A percentile compares a stretch with the other conserved stretches of the same genome.
Evolutionary conservation across 1,284 basidiomycete genomes (phyloP).

Genomic region (Tetrapyrgos nigripes): DNA sequence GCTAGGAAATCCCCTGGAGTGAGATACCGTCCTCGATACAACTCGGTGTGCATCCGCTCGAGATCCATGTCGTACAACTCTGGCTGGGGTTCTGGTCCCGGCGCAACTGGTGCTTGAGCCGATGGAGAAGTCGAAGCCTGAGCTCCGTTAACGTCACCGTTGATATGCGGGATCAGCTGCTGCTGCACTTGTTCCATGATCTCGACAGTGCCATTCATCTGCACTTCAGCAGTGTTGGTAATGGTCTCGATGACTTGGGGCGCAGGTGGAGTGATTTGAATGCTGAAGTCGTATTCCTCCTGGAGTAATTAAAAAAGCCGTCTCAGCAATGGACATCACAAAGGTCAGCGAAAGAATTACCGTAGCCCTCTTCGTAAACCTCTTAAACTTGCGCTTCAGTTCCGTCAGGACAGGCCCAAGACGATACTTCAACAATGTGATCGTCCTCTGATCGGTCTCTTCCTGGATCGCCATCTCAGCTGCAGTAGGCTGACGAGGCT

Average conservation of each 20-base stretch:
- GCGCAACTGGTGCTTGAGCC: constrained; percentile 13
- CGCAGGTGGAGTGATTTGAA: constrained; percentile 30
- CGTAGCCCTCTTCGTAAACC: constrained; percentile 84
- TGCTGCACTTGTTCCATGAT: constrained; percentile 43
- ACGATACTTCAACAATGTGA: constrained; percentile 88
- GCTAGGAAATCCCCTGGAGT: constrained; percentile 49
- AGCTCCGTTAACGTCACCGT: constrained; percentile 5
- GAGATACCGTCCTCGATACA: constrained; percentile 89
- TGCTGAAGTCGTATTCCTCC: constrained; percentile 77
- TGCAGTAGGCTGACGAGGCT: constrained; percentile 83
- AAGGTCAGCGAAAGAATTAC: constrained; percentile 51
- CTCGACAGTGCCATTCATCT: constrained; percentile 53
- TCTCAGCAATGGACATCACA: constrained; percentile 1
- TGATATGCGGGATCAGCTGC: not conserved
- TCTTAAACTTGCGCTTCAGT: constrained; percentile 92
- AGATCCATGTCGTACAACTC: constrained; percentile 42
- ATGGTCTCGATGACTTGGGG: constrained; percentile 24
- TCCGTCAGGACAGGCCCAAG: constrained; percentile 89
- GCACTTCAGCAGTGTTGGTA: constrained; percentile 45
- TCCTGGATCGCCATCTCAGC: constrained; percentile 86
- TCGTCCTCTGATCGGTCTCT: constrained; percentile 80
- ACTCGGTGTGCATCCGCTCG: constrained; percentile 87
- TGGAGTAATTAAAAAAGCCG: constrained; percentile 32
- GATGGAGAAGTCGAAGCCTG: not conserved
- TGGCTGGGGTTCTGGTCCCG: not conserved